phyloP scores from a whole-genome alignment of 441 rosid genomes.

The Brassica balearica region DNA sequence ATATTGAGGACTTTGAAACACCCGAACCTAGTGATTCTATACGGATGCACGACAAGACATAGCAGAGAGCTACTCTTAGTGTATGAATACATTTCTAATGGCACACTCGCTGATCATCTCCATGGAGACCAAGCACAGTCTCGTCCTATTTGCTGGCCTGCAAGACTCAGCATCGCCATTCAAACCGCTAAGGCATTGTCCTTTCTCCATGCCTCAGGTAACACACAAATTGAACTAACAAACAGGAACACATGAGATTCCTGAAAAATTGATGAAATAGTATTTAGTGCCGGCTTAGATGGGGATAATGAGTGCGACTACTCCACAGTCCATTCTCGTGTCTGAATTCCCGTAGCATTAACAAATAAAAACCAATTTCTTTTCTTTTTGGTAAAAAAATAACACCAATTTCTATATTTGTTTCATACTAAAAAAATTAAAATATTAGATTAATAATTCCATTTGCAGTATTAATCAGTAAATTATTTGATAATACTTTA shows the following conservation, averaged over 20 bases:
- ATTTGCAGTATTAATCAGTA: too few relatives aligned
- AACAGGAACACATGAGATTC: neutral
- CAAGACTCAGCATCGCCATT: constrained; percentile 65
- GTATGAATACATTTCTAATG: constrained; percentile 72
- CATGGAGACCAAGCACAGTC: constrained; percentile 53
- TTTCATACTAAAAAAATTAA: neutral
- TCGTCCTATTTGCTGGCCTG: constrained; percentile 52
- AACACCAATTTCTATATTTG: neutral
- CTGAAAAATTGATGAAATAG: neutral
- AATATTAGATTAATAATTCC: neutral
- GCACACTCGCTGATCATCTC: constrained; percentile 76
- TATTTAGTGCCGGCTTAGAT: neutral
- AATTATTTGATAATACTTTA: too few relatives aligned
- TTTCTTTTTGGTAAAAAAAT: too few relatives aligned
- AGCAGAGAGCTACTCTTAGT: constrained; percentile 70
- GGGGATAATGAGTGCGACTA: neutral
- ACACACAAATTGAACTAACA: constrained; percentile 19
- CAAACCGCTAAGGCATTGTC: constrained; percentile 68
- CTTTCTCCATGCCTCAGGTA: constrained; percentile 57
- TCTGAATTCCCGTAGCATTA: too few relatives aligned
- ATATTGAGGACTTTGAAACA: constrained; percentile 62
- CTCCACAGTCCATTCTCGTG: too few relatives aligned
- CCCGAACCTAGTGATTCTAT: constrained; percentile 60
- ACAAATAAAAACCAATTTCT: neutral
- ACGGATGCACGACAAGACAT: constrained; percentile 69